phyloP scores from a whole-genome alignment of 2,329 filamentous ascomycete genomes.

The Penicillium sp. region DNA sequence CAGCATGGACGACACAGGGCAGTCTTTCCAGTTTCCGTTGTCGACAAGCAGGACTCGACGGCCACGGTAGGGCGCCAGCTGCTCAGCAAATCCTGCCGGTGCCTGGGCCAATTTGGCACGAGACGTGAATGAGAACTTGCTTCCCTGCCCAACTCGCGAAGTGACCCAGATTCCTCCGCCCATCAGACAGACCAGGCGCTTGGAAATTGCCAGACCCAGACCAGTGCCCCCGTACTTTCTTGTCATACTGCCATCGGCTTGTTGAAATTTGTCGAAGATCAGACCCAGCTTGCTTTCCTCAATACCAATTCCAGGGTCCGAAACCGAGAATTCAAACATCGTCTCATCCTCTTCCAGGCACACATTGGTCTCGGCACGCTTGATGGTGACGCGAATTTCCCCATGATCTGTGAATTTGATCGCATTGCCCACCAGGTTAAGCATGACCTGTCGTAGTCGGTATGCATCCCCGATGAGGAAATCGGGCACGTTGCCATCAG shows the following conservation, averaged over 20 bases:
- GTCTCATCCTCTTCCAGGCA: conserved; percentile 64
- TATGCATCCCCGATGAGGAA: conserved; percentile 91
- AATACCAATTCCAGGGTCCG: conserved; percentile 91
- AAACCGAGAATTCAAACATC: conserved; percentile 86
- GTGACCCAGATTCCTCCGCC: conserved; percentile 90
- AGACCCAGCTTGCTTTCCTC: conserved; percentile 86
- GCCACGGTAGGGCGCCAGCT: conserved; percentile 75
- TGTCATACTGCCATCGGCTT: conserved; percentile 91
- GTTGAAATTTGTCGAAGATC: conserved; percentile 97
- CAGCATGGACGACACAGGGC: conserved; percentile 69
- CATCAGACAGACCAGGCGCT: conserved; percentile 88
- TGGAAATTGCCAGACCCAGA: conserved; percentile 88
- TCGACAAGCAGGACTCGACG: conserved; percentile 89
- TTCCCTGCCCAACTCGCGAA: conserved; percentile 79
- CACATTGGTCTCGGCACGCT: conserved; percentile 53
- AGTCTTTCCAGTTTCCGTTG: conserved; percentile 69
- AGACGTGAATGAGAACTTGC: conserved; percentile 90
- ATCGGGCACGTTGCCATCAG: conserved; percentile 84
- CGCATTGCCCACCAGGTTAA: conserved; percentile 90
- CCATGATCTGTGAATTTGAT: conserved; percentile 96
- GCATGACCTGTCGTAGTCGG: conserved; percentile 85
- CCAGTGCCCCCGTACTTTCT: conserved; percentile 91
- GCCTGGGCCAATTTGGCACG: conserved; percentile 72
- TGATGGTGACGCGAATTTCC: conserved; percentile 83
- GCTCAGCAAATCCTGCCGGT: conserved; percentile 66